phyloP scores from a whole-genome alignment of 2,329 filamentous ascomycete species.

The Colletotrichum falcatum region DNA sequence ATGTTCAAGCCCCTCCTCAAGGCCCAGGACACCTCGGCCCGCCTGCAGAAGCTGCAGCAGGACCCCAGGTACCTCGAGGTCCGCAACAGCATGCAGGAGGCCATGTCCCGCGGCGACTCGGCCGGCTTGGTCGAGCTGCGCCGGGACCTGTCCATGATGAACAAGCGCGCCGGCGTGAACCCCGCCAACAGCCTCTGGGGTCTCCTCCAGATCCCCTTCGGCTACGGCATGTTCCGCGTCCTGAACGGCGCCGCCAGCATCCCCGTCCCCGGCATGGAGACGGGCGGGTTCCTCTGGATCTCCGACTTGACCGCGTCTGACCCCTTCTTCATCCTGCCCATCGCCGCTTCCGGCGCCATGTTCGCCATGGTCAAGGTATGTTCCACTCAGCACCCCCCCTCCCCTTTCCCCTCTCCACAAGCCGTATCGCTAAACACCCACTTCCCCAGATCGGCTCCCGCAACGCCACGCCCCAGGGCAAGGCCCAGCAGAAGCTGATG shows the following conservation, averaged over 20 bases:
- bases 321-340: constrained; percentile 81
- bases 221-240: constrained; percentile 84
- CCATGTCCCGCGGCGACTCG: constrained; percentile 67
- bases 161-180: constrained; percentile 53
- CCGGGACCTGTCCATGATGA: constrained; percentile 52
- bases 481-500: constrained; percentile 55
- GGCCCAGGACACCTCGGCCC: constrained; percentile 72
- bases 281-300: constrained; percentile 82
- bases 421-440: constrained; percentile 39
- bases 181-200: constrained; percentile 53
- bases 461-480: constrained; percentile 46
- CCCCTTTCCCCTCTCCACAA: too few relatives aligned
- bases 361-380: constrained; percentile 67
- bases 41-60: constrained; percentile 67
- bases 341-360: constrained; percentile 67
- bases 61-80: constrained; percentile 65
- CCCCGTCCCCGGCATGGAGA: constrained; percentile 83
- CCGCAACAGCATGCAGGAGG: constrained; percentile 56
- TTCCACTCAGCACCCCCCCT: constrained; percentile 1
- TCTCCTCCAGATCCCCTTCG: constrained; percentile 70
- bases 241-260: constrained; percentile 79
- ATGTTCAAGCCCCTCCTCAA: constrained; percentile 75
- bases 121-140: constrained; percentile 57
- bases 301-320: constrained; percentile 80
- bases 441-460: constrained; percentile 51